Conservation (phyloP, 257 asterid species). For the Hygrophila difformis region DNA sequence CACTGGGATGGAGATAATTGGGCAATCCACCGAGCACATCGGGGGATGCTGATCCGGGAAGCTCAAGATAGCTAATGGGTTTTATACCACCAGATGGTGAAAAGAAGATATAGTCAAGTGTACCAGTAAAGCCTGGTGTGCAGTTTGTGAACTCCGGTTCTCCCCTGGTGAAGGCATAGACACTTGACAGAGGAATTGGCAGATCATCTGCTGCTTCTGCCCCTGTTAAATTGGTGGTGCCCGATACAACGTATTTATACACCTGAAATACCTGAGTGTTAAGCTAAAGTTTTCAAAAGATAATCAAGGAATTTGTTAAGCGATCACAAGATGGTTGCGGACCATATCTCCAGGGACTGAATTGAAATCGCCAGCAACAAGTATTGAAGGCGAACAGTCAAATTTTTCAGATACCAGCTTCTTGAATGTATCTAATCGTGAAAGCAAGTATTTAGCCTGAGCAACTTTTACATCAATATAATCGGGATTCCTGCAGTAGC, state of each 20-base stretch:
- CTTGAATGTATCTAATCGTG: conserved; percentile 63
- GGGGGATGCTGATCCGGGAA: conserved; percentile 52
- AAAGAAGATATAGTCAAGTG: conserved; percentile 75
- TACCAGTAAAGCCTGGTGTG: conserved; percentile 87
- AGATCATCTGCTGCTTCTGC: conserved; percentile 36
- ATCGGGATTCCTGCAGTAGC: conserved; percentile 73
- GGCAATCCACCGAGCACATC: conserved; percentile 80
- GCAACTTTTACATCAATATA: conserved; percentile 86
- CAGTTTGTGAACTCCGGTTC: conserved; percentile 88
- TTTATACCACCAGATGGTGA: conserved; percentile 43
- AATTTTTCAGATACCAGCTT: conserved; percentile 40
- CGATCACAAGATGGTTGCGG: conserved; percentile 7
- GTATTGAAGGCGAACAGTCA: conserved; percentile 51
- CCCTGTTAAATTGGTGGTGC: conserved; percentile 29
- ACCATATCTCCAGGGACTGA: conserved; percentile 84
- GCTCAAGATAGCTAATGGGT: conserved; percentile 69
- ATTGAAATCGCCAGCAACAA: conserved; percentile 86
- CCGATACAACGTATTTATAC: conserved; percentile 53
- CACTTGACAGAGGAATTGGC: conserved; percentile 56
- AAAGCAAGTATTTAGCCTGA: conserved; percentile 73
- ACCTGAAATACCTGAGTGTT: conserved; percentile 44
- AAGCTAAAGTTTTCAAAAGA: too few relatives aligned
- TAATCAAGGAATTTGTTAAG: too few relatives aligned
- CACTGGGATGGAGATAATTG: conserved; percentile 82
- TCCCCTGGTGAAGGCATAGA: conserved; percentile 61